Percentiles rank a stretch among this genome's conserved stretches.
Conservation (phyloP, 2,329 filamentous ascomycete species). For the Aspergillus pseudoviridinutans region DNA sequence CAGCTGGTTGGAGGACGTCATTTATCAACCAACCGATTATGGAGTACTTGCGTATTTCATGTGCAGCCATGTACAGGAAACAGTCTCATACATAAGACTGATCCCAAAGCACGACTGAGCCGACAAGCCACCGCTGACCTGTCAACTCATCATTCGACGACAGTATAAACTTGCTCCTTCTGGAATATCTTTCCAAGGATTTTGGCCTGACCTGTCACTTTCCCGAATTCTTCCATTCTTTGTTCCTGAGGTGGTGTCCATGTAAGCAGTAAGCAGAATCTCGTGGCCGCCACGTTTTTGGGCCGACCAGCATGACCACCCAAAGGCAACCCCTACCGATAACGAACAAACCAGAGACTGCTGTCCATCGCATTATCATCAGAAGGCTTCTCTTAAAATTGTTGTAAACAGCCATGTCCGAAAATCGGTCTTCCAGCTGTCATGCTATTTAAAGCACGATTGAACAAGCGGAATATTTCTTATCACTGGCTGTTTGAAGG, state of each 20-base stretch:
- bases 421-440: neutral
- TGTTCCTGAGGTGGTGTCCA: neutral
- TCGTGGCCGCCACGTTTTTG: conserved; percentile 34
- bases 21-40: too few species aligned
- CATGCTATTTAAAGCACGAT: neutral
- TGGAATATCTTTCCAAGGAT: conserved; percentile 9
- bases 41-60: too few species aligned
- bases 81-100: neutral
- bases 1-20: too few species aligned
- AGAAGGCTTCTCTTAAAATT: neutral
- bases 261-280: conserved; percentile 4
- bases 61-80: too few species aligned
- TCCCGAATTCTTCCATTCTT: conserved; percentile 11
- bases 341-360: neutral
- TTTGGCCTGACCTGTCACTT: conserved; percentile 4
- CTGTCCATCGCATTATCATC: neutral
- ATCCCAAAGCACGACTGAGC: neutral
- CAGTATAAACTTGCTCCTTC: neutral
- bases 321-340: neutral
- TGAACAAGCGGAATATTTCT: neutral
- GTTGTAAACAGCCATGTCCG: neutral
- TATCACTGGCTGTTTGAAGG: neutral
- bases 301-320: neutral
- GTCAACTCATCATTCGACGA: neutral
- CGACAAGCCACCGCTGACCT: neutral